Conservation (phyloP, 129 eudicot species). For the Apium graveolens region DNA sequence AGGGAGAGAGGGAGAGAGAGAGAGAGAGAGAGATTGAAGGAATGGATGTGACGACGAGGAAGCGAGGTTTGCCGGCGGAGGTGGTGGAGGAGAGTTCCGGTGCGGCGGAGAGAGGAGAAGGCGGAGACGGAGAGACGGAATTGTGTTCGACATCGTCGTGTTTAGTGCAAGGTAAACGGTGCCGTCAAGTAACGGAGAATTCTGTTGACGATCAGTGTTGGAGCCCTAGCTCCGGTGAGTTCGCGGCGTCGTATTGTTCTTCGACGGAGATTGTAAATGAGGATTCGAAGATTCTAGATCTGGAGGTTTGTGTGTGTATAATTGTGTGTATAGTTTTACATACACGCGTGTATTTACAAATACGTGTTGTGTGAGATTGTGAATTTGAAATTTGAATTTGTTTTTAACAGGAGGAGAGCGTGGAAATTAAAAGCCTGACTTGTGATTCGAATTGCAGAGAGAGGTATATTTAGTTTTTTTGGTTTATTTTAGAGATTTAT, state of each 20-base stretch:
- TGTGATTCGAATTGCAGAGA: conserved; percentile 25
- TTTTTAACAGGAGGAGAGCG: conserved; percentile 27
- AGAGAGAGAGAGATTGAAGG: too few relatives aligned
- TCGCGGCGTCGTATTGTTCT: conserved; percentile 50
- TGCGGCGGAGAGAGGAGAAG: conserved; percentile 41
- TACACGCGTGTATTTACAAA: too few relatives aligned
- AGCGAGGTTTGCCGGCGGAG: conserved; percentile 18
- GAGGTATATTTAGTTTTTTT: conserved; percentile 28
- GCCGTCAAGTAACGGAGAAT: conserved; percentile 21
- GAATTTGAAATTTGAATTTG: conserved; percentile 18
- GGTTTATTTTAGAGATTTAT: conserved; percentile 4
- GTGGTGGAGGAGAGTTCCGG: conserved; percentile 19
- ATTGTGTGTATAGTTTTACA: background rate
- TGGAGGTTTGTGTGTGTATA: conserved; percentile 37
- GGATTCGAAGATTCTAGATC: conserved; percentile 39
- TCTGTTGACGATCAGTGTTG: conserved; percentile 13
- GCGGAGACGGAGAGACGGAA: conserved; percentile 30
- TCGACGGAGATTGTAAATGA: conserved; percentile 24
- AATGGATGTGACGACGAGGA: conserved; percentile 37
- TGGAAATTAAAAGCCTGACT: conserved; percentile 27
- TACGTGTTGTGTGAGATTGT: too few relatives aligned
- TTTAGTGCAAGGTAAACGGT: conserved; percentile 19
- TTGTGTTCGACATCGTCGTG: conserved; percentile 30
- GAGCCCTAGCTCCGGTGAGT: conserved; percentile 25
- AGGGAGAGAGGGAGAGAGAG: too few relatives aligned